Base-by-base conservation (phyloP, 176 grass and related monocot species). In the Musa beccarii region DNA sequence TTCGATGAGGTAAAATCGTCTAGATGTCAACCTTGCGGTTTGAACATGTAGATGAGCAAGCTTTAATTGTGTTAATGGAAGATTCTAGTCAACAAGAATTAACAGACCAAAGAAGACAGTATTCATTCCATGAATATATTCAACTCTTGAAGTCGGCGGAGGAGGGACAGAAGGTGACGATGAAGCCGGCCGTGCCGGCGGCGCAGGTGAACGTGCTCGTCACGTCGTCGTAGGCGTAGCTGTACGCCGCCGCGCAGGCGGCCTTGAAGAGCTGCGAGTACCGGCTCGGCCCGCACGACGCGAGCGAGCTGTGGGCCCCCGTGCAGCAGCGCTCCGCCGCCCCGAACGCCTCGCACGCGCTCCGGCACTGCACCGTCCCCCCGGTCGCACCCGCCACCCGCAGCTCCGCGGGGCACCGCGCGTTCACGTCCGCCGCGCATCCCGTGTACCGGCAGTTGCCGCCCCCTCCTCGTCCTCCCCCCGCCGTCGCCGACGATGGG, bases 191-290 rank as follows among this genome's bases (percentile, higher is more conserved):
- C 34, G 82, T 81, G 19, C 88, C 84, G 54, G 86, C 54, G 73
- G 80, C 79, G 75, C 90, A 98, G 20, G 90, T 98, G 86, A 94
- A 91, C 34, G 90, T 98, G 84, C 86, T 91, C 49, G 95, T 98
- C 50, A 88, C 84, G 53, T 98, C 90, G 66, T 94, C 94, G 79
- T 93, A 94, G 28, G 95, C 90, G 91, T 89, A 98, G 86, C 86
- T 94, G 83, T 98, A 89, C 17, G 90, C 90, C 0, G 84, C 78
- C 15, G 88, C 86, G 86, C 94, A 93, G 51, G 90, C 90, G 8
- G 75, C 73, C 80, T 94, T 98, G 88, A 98, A 98, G 59, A 98
- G 51, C 84, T 23, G 62, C 1, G 90, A 98, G 78, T 93, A 91
- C 53, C 43, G 78, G 57, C 82, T 98, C 7, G 88, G 90, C 74